Evolutionary conservation across 2,329 filamentous ascomycete genomes (phyloP), one percentile per base, ranked within the genome.

Genomic region (Xylariaceae sp.): DNA sequence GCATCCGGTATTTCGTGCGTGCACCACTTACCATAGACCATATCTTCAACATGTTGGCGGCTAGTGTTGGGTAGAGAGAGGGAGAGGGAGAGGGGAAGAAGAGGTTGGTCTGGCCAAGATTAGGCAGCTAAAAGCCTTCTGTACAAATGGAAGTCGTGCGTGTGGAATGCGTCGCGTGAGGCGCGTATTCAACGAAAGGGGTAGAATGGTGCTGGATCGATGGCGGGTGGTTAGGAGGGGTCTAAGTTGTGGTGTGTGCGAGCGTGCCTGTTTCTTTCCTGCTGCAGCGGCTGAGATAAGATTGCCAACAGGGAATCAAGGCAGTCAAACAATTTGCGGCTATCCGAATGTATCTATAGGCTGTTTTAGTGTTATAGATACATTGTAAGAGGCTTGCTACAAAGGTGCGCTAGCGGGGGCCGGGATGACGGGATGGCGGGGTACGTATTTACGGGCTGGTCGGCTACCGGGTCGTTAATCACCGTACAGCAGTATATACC

Each of bases 41-140:
- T 81, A 97, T 97, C 80, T 97, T 97, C 81, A 97, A 83, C 94
- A 97, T 97, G 70, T 79, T 92, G 77, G 47, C 35, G 46, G 27
- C 18, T 45, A 61, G 56, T 54, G 45, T 33, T 27, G 48, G 43
- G 53, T 46, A 18, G 46, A 18, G 13, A 21, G 30, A 8, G 8
- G n/a, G 6, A 23, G 21, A 24, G 33, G 11, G 35, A 30, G 23
- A 20, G 32, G 6, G 16, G 15, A 15, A 20, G 20, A 9, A 9
- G 10, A 27, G 32, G 47, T 9, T n/a, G 13, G 32, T 42, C 23
- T 27, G 42, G 29, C 32, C 36, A 9, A 16, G 20, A n/a, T 32
- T 23, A 29, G 13, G 35, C 18, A 26, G n/a, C 26, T 29, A 26
- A 27, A 16, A 15, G 10, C 21, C 10, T 27, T 11, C 4, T 13